A percentile compares a stretch with the other conserved stretches of the same genome.
These are phyloP conservation scores for Calycina marina DNA, from an alignment of 2,329 filamentous ascomycete genomes.

Conservation along the genomic window DNA sequence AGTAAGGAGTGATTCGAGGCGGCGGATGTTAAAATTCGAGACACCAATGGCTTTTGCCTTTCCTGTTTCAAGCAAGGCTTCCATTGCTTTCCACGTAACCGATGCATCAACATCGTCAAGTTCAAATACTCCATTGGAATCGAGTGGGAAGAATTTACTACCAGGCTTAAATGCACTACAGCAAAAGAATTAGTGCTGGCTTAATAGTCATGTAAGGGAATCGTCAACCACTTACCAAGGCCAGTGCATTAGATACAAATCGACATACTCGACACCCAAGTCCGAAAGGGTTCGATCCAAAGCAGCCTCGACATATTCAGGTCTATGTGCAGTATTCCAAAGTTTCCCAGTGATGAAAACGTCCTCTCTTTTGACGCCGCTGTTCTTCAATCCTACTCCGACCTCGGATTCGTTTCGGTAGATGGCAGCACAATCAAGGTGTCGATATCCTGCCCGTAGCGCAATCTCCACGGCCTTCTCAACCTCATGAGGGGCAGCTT, in stretches of 20 bases:
- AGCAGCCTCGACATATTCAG: conserved; percentile 28
- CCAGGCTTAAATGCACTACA: not conserved
- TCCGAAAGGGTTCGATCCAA: conserved; percentile 34
- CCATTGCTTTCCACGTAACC: conserved; percentile 66
- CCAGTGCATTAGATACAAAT: conserved; percentile 45
- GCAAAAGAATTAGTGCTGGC: too few relatives aligned
- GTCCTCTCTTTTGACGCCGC: conserved; percentile 24
- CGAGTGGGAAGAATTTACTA: not conserved
- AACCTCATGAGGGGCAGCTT: conserved; percentile 24
- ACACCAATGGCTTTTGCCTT: conserved; percentile 37
- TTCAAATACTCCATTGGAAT: conserved; percentile 50
- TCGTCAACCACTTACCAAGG: conserved; percentile 45
- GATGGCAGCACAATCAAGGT: conserved; percentile 10
- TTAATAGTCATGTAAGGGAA: too few relatives aligned
- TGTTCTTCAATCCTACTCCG: conserved; percentile 24
- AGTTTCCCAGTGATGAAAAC: conserved; percentile 39
- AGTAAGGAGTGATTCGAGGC: conserved; percentile 24
- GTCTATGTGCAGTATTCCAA: conserved; percentile 33
- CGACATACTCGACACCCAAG: conserved; percentile 36
- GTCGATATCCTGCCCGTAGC: conserved; percentile 44
- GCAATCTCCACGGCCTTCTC: conserved; percentile 27
- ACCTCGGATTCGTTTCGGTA: conserved; percentile 25
- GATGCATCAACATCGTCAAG: conserved; percentile 43
- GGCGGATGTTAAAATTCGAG: conserved; percentile 23
- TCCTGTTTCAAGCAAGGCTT: conserved; percentile 45